Percentiles rank a stretch among this genome's conserved stretches.
Evolutionary conservation across 345 rosid genomes (phyloP).

Genomic region (Salix udensis): DNA sequence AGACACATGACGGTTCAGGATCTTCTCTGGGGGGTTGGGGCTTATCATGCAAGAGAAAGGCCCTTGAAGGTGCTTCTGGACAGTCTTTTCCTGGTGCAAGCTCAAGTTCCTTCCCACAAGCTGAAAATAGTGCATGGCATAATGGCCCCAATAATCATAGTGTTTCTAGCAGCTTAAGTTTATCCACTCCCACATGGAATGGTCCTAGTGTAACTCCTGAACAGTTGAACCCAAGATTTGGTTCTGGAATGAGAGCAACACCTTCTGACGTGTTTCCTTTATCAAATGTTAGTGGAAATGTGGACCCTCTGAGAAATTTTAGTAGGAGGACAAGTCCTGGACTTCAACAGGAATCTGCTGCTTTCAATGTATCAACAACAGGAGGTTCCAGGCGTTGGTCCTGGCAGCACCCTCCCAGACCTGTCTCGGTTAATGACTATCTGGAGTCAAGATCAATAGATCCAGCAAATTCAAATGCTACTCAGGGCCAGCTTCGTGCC

Average conservation of each 20-base stretch:
- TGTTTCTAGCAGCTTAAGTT: constrained; percentile 57
- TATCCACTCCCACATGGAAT: constrained; percentile 47
- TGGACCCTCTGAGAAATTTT: constrained; percentile 37
- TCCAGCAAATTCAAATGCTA: constrained; percentile 33
- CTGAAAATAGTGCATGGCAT: constrained; percentile 43
- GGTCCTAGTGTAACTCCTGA: constrained; percentile 38
- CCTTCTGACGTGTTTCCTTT: constrained; percentile 46
- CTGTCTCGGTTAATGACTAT: constrained; percentile 40
- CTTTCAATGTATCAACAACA: constrained; percentile 41
- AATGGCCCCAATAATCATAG: constrained; percentile 35
- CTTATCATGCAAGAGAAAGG: constrained; percentile 83
- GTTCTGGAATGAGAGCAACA: constrained; percentile 44
- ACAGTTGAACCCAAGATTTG: constrained; percentile 44
- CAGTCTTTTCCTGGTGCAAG: constrained; percentile 50
- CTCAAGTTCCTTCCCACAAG: constrained; percentile 47
- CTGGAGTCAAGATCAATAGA: constrained; percentile 44
- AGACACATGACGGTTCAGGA: constrained; percentile 47
- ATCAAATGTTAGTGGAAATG: constrained; percentile 31
- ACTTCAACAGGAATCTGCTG: constrained; percentile 49
- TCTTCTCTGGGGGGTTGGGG: constrained; percentile 68
- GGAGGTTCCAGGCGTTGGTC: constrained; percentile 43
- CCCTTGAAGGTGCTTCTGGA: constrained; percentile 75
- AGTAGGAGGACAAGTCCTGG: constrained; percentile 45
- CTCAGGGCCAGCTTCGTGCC: constrained; percentile 43
- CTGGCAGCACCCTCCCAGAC: constrained; percentile 37